Percentiles rank a stretch among this genome's conserved stretches.
These are phyloP conservation scores for Aureobasidium melanogenum DNA, from an alignment of 2,329 filamentous ascomycete genomes.

Conservation along the genomic window DNA sequence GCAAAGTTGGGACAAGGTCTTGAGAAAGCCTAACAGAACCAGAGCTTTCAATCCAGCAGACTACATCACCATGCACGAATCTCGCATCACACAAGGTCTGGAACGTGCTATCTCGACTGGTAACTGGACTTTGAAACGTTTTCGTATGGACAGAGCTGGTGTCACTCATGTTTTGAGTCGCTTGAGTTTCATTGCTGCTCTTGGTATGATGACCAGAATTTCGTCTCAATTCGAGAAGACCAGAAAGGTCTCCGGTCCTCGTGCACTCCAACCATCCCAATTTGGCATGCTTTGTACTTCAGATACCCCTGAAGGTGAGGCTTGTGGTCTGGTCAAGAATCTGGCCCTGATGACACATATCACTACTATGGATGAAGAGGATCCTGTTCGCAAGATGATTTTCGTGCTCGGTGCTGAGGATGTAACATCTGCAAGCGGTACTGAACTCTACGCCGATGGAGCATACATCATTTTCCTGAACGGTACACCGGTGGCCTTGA, in stretches of 20 bases:
- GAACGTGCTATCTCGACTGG: conserved; percentile 94
- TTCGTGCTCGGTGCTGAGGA: conserved; percentile 80
- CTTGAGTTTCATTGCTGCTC: conserved; percentile 88
- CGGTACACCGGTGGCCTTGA: conserved; percentile 85
- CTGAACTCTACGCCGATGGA: conserved; percentile 76
- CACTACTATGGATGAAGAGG: conserved; percentile 91
- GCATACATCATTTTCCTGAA: conserved; percentile 91
- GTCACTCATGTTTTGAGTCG: conserved; percentile 94
- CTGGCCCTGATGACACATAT: conserved; percentile 98
- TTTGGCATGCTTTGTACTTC: conserved; percentile 97
- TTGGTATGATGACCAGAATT: conserved; percentile 99
- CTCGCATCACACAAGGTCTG: conserved; percentile 84
- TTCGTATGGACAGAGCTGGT: conserved; percentile 96
- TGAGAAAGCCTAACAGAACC: conserved; percentile 87
- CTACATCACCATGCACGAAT: conserved; percentile 75
- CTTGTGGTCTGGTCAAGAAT: conserved; percentile 96
- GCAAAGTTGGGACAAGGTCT: conserved; percentile 85
- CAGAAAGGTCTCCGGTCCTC: conserved; percentile 87
- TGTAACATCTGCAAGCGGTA: conserved; percentile 69
- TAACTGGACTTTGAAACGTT: conserved; percentile 96
- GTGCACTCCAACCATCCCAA: conserved; percentile 92
- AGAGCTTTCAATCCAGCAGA: conserved; percentile 80
- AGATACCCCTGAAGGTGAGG: conserved; percentile 96
- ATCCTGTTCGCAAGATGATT: conserved; percentile 76
- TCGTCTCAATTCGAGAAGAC: conserved; percentile 99